Evolutionary conservation across 192 early-diverging fungal species (phyloP).

Genomic region (Coemansia sp.): DNA sequence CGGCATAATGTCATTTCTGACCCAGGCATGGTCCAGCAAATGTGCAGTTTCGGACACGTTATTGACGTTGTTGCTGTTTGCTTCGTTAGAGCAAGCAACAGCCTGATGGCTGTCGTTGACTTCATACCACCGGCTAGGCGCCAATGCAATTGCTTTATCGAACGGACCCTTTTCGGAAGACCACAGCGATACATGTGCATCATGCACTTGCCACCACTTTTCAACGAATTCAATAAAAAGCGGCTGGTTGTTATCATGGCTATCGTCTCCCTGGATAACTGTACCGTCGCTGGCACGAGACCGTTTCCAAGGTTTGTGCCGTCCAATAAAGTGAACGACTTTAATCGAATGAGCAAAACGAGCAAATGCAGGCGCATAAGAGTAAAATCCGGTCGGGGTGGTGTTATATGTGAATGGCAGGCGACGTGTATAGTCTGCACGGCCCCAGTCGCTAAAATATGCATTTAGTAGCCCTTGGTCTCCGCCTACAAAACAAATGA

Average conservation of each 20-base stretch:
- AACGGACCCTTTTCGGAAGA: constrained; percentile 17
- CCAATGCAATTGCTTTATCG: constrained; percentile 14
- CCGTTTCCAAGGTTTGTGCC: constrained; percentile 78
- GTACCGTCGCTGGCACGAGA: constrained; percentile 20
- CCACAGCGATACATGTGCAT: constrained; percentile 49
- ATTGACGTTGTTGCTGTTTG: neutral
- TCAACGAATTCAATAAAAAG: constrained; percentile 54
- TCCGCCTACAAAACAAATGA: constrained; percentile 56
- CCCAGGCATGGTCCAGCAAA: constrained; percentile 31
- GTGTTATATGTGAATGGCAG: constrained; percentile 86
- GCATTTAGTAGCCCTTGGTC: constrained; percentile 92
- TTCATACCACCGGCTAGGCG: constrained; percentile 2
- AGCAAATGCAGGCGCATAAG: constrained; percentile 75
- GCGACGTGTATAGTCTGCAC: constrained; percentile 56
- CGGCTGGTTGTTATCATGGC: constrained; percentile 11
- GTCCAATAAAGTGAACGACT: constrained; percentile 87
- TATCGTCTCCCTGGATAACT: constrained; percentile 20
- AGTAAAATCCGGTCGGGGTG: constrained; percentile 35
- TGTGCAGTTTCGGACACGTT: constrained; percentile 7
- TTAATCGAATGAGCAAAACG: constrained; percentile 65
- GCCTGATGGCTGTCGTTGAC: neutral
- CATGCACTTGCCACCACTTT: constrained; percentile 71
- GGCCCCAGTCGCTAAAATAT: constrained; percentile 80
- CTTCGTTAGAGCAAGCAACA: neutral
- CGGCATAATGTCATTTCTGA: constrained; percentile 4